Conservation (phyloP, 352 stramenopile genomes). For the Phytophthora pisi region DNA sequence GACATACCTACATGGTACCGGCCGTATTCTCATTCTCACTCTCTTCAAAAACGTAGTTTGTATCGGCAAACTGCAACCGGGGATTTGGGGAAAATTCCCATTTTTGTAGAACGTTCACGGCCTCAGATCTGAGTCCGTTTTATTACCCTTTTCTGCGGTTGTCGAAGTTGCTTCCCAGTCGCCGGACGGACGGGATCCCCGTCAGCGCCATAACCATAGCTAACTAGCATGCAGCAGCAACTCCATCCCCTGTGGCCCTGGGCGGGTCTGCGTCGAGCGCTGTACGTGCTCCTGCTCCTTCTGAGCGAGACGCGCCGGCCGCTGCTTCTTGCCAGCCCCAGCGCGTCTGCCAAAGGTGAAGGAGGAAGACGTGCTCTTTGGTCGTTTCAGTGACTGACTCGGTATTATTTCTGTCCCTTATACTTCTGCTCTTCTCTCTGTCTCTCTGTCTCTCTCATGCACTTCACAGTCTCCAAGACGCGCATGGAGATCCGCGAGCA, state of each 20-base stretch:
- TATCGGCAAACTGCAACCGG: neutral
- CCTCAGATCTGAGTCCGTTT: slow-evolving; percentile 3
- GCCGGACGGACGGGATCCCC: neutral
- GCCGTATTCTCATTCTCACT: too few species aligned
- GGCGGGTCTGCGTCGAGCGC: slow-evolving; percentile 18
- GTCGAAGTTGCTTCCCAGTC: slow-evolving; percentile 1
- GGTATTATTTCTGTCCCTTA: slow-evolving; percentile 14
- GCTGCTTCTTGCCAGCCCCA: slow-evolving; percentile 30
- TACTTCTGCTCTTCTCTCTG: neutral
- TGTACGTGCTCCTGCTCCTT: slow-evolving; percentile 42
- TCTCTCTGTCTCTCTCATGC: slow-evolving; percentile 2
- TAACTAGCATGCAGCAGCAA: neutral
- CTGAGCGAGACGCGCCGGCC: slow-evolving; percentile 30
- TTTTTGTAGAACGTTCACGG: slow-evolving; percentile 1
- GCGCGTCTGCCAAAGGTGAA: slow-evolving; percentile 27
- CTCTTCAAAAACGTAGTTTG: neutral
- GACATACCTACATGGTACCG: too few species aligned
- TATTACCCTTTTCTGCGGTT: neutral
- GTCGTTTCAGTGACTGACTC: slow-evolving; percentile 34
- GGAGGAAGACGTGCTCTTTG: neutral
- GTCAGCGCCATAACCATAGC: neutral
- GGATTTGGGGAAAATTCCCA: neutral
- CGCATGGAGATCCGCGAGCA: slow-evolving; percentile 68
- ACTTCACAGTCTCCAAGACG: slow-evolving; percentile 27
- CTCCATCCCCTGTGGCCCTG: slow-evolving; percentile 20